Evolutionary conservation across 2,329 filamentous ascomycete species (phyloP), one percentile per base, ranked within the genome.

Genomic region (Verticillium dahliae): DNA sequence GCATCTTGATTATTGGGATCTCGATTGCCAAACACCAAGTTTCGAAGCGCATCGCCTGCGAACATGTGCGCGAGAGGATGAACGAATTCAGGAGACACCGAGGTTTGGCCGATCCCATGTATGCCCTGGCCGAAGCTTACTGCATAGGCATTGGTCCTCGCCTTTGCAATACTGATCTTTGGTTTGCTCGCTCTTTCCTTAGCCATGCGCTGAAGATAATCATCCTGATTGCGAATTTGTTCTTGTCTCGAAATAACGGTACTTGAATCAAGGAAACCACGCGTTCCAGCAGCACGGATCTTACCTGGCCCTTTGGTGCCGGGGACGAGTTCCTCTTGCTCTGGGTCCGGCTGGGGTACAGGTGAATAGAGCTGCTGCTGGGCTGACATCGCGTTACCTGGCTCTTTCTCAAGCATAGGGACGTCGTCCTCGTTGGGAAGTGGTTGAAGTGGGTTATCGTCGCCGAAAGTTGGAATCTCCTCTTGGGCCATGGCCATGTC

Each of bases 31-130:
- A 77, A 71, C 27, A 79, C 63, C 2, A 67, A 63, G 9, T 74
- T 74, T 60, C 74, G 74, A 33, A 85, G 72, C 3, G 67, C 67
- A 22, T 77, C 71, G 4, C 82, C 83, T 0, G 78, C 75, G 59
- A 80, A 80, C n/a, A 77, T 73, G 1, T 76, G 66, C 2, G 78
- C 76, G 15, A 85, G 74, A 1, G 81, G 80, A 56, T 83, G 78
- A 3, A 66, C 37, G 5, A 74, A 63, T 33, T 71, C 72, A 0
- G 70, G 68, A 1, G 69, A 45, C 3, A 68, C 69, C 1, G 72
- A 65, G 15, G 67, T 70, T 56, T 71, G 67, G 2, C 77, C 77
- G 37, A 78, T 69, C 27, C 73, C 71, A 22, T 63, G 70, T 31
- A 78, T 65, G 14, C 78, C 78, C 33, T 71, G 66, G 18, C 77